phyloP scores from a whole-genome alignment of 495 filamentous ascomycete species.

The Elasticomyces elasticus region DNA sequence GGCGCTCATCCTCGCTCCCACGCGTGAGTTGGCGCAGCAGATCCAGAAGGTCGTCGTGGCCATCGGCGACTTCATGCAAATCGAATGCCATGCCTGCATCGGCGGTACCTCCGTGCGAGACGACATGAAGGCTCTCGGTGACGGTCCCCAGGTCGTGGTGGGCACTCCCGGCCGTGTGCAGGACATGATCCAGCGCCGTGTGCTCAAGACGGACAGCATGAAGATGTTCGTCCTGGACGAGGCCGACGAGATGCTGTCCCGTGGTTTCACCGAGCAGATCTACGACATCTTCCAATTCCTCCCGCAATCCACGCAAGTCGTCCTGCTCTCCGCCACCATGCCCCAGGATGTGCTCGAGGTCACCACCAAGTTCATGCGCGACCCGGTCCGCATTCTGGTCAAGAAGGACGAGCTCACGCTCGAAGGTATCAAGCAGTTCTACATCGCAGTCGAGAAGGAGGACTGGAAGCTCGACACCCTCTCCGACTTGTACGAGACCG shows the following conservation, averaged over 20 bases:
- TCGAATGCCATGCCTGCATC: constrained; percentile 98
- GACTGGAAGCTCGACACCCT: constrained; percentile 99
- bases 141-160: constrained; percentile 92
- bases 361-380: constrained; percentile 99
- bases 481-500: constrained; percentile 95
- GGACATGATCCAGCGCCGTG: constrained; percentile 97
- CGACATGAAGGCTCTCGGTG: constrained; percentile 91
- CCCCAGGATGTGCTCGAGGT: constrained; percentile 98
- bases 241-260: constrained; percentile 97
- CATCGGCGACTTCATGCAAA: constrained; percentile 98
- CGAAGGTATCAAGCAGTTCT: constrained; percentile 99
- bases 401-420: constrained; percentile 99
- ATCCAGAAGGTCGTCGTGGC: constrained; percentile 98
- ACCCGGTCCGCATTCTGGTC: constrained; percentile 96
- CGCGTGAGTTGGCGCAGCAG: constrained; percentile 94
- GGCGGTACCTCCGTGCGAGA: constrained; percentile 96
- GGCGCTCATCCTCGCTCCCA: constrained; percentile 87
- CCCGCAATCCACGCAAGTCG: constrained; percentile 94
- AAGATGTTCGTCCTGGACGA: constrained; percentile 99
- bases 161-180: constrained; percentile 96
- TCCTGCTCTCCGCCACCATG: constrained; percentile 93
- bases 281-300: constrained; percentile 99
- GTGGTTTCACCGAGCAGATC: constrained; percentile 99
- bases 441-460: constrained; percentile 99
- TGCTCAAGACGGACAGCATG: constrained; percentile 87